Evolutionary conservation across 1,139 yeast species (phyloP), one percentile per base, ranked within the genome.

Genomic region (Hyphopichia wangnamkhiaoensis): DNA sequence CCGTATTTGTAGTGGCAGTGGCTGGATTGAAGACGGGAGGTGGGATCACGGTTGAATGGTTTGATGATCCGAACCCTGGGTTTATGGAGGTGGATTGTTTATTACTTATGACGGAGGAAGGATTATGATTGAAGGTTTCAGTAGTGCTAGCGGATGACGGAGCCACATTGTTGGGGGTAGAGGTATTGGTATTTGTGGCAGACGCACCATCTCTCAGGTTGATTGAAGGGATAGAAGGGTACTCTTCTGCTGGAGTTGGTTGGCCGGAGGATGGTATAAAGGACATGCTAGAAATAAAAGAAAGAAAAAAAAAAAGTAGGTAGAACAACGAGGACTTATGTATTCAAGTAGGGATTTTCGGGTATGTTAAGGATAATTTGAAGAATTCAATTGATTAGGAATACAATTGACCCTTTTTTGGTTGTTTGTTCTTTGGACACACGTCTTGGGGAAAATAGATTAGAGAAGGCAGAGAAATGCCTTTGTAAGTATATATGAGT

Each of bases 1-100:
- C 76, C 12, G 68, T 65, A 41, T 58, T 64, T 9, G 74, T 59
- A 7, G 33, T 30, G 28, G 34, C 20, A 6, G 41, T 19, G 20
- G 39, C 34, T 25, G 35, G 33, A 16, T 37, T 27, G 19, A 17
- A 32, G 24, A 12, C 7, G 10, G 24, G 7, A 7, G 10, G 10
- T 21, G 24, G n/a, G n/a, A 7, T 21, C 9, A 10, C 10, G 24
- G 24, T 10, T 21, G 24, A 7, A 21, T 21, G 24, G 24, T 21
- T 7, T 21, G 7, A 21, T 7, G 24, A 7, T 21, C 24, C n/a
- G n/a, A n/a, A n/a, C n/a, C n/a, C n/a, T n/a, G n/a, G n/a, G n/a
- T n/a, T n/a, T 4, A 14, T 4, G 4, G 29, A 26, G 12, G 29
- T n/a, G 14, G 29, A 26, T 26, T 26, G 29, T 8, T 13, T n/a